Evolutionary conservation across 1,139 yeast species (phyloP).

Genomic region (Yueomyces sp.): DNA sequence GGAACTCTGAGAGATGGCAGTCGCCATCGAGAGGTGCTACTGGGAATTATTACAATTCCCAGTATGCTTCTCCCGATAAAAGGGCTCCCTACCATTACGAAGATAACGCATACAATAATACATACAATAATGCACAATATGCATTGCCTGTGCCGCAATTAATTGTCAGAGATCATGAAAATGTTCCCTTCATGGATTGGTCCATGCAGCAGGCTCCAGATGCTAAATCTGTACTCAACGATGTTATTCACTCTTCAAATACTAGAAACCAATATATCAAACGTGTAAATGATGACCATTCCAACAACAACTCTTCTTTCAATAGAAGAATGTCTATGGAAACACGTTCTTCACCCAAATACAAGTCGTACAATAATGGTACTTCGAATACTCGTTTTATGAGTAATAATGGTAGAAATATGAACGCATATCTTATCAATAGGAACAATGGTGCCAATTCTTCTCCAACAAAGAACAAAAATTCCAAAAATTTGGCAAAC

Average conservation of each 20-base stretch:
- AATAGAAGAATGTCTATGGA: not conserved
- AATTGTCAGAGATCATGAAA: too few species aligned
- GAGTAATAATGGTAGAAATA: not conserved
- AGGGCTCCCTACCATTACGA: too few species aligned
- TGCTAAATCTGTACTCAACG: too few species aligned
- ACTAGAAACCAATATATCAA: too few species aligned
- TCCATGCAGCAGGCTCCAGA: too few species aligned
- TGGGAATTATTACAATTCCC: too few species aligned
- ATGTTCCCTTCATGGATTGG: too few species aligned
- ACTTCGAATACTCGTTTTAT: not conserved
- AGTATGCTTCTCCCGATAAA: too few species aligned
- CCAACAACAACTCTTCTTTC: not conserved
- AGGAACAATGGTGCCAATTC: not conserved
- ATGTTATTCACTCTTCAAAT: too few species aligned
- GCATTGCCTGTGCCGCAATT: too few species aligned
- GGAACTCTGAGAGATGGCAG: not conserved
- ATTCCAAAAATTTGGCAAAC: not conserved
- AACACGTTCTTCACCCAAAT: not conserved
- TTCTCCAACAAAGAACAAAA: not conserved
- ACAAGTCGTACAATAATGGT: not conserved
- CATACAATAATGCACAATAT: too few species aligned
- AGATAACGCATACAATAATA: too few species aligned
- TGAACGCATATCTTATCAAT: conserved; percentile 1
- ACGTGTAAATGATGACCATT: not conserved
- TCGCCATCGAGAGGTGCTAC: not conserved